A percentile compares a stretch with the other conserved stretches of the same genome.
phyloP scores from a whole-genome alignment of 2,329 filamentous ascomycete species.

The Gyromitra esculenta region DNA sequence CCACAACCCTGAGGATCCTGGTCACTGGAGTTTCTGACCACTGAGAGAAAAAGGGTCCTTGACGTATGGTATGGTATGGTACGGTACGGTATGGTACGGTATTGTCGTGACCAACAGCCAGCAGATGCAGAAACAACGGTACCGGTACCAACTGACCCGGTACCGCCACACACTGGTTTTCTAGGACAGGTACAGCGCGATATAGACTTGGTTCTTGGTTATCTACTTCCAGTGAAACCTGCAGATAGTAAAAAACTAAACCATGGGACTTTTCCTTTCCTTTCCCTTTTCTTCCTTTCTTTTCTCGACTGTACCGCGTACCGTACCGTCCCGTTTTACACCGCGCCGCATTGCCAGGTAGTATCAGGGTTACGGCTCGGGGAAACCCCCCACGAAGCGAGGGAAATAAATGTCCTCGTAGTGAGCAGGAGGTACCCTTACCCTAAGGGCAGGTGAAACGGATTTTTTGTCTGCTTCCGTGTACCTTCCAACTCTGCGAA shows the following conservation, averaged over 20 bases:
- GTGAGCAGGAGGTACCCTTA: too few relatives aligned
- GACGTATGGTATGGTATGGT: background rate
- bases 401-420: constrained; percentile 1
- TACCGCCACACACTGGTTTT: background rate
- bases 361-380: background rate
- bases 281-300: background rate
- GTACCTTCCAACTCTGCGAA: background rate
- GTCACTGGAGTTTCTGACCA: background rate
- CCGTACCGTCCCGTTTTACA: background rate
- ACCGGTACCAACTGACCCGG: constrained; percentile 18
- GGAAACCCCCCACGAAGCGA: constrained; percentile 5
- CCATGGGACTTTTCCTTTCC: background rate
- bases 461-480: background rate
- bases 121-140: constrained; percentile 6
- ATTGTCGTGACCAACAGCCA: background rate
- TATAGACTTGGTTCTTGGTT: background rate
- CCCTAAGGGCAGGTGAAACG: background rate
- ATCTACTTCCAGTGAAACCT: background rate
- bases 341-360: background rate
- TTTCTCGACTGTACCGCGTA: background rate
- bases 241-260: constrained; percentile 4
- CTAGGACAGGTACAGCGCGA: background rate
- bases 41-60: background rate
- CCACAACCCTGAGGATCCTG: background rate
- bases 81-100: too few relatives aligned